Evolutionary conservation across 78 protist genomes (phyloP).

Genomic region (Dictyostelium citrinum): DNA sequence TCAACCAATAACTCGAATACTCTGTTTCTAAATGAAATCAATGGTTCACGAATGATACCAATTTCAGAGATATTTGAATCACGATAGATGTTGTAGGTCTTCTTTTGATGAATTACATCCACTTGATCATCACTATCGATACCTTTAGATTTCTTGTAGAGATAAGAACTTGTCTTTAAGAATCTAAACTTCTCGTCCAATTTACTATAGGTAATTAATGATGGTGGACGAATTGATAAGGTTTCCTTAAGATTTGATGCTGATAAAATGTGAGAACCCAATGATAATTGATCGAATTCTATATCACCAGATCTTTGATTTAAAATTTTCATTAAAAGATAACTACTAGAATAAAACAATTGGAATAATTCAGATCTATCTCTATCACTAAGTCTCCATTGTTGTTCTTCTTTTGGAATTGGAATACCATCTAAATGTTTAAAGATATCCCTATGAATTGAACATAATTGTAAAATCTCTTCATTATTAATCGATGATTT

Average conservation of each 20-base stretch:
- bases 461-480: constrained; percentile 49
- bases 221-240: constrained; percentile 1
- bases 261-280: constrained; percentile 21
- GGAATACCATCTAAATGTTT: constrained; percentile 68
- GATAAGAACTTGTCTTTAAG: constrained; percentile 5
- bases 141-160: not conserved
- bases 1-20: constrained; percentile 32
- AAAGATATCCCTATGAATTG: constrained; percentile 32
- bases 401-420: constrained; percentile 10
- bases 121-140: not conserved
- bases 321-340: constrained; percentile 21
- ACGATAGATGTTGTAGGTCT: constrained; percentile 45
- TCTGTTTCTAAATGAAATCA: not conserved
- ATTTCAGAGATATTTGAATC: constrained; percentile 59
- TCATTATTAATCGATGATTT: constrained; percentile 46
- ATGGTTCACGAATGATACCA: constrained; percentile 53
- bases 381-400: not conserved
- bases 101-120: not conserved
- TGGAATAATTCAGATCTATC: constrained; percentile 28
- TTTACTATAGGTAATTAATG: constrained; percentile 29
- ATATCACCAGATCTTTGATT: constrained; percentile 28
- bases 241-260: constrained; percentile 18
- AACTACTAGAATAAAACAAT: constrained; percentile 23
- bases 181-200: constrained; percentile 46
- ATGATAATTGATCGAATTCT: constrained; percentile 30